These are phyloP conservation scores for Conidiobolus incongruus DNA, from an alignment of 371 early-diverging fungal species.

Conservation along the genomic window DNA sequence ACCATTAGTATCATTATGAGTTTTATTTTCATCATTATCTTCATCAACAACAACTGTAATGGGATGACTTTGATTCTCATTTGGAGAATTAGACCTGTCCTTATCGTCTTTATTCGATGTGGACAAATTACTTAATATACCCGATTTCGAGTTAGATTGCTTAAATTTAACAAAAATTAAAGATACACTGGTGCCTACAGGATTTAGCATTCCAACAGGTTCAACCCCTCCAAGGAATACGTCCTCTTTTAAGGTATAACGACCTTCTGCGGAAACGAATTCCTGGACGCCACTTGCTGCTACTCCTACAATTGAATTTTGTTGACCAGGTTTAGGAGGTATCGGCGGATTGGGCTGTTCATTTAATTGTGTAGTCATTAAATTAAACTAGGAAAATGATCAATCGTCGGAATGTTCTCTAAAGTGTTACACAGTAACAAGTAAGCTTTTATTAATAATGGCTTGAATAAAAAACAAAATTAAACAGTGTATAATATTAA, in stretches of 20 bases:
- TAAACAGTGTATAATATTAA: too few relatives aligned
- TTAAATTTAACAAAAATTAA: slow-evolving; percentile 34
- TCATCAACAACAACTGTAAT: not conserved
- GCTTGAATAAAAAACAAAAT: too few relatives aligned
- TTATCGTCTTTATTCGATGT: not conserved
- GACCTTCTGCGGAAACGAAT: slow-evolving; percentile 28
- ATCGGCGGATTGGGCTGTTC: too few relatives aligned
- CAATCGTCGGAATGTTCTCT: too few relatives aligned
- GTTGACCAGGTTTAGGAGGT: too few relatives aligned
- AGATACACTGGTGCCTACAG: slow-evolving; percentile 23
- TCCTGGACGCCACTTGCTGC: slow-evolving; percentile 3
- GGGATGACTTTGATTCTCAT: not conserved
- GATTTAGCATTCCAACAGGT: slow-evolving; percentile 15
- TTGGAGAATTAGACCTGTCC: not conserved
- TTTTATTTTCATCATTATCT: not conserved
- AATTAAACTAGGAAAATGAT: too few relatives aligned
- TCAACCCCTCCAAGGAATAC: slow-evolving; percentile 24
- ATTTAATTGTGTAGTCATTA: too few relatives aligned
- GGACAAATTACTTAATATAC: not conserved
- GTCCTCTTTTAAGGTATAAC: slow-evolving; percentile 19
- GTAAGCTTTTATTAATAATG: too few relatives aligned
- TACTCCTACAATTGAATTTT: too few relatives aligned
- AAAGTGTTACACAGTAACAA: too few relatives aligned
- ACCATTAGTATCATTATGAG: too few relatives aligned
- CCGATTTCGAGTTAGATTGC: slow-evolving; percentile 5